Evolutionary conservation across 139 green algal species (phyloP), one percentile per base, ranked within the genome.

Genomic region (Micromonas commoda): DNA sequence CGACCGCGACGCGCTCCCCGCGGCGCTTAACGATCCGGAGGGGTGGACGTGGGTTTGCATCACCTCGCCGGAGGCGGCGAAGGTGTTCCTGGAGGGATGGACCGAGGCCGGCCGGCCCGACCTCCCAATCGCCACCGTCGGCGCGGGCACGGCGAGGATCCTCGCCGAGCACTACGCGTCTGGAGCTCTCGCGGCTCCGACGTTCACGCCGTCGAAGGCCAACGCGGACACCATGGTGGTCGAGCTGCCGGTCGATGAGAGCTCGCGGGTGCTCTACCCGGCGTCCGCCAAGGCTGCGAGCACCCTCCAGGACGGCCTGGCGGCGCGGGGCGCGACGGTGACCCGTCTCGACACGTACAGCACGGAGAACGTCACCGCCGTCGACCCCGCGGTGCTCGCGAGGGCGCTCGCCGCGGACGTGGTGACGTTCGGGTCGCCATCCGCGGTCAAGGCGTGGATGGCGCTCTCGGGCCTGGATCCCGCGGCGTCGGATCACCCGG

Each of bases 301-400:
- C 21, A 70, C 63, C 32, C 2, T 80, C 19, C n/a, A 80, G 65
- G 64, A 80, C 28, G 75, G 75, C 6, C 57, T 80, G 26, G 39
- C 26, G n/a, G 21, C 64, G 23, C 54, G 75, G 16, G 75, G 75
- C 39, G 33, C 37, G 19, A 60, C 3, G 4, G 75, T 80, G 13
- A 35, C 29, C 19, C 75, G 75, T 29, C 32, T 80, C 61, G 60
- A 80, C 63, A 80, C 75, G 57, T 80, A 80, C 63, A 73, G 23
- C 61, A 80, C 75, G 2, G 51, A 76, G 31, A 35, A 28, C 19
- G 75, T 76, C 4, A 54, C 33, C n/a, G 32, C 32, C 31, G 26
- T 76, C 21, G 29, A 34, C n/a, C 6, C 1, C 29, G 63, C 54
- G 19, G 6, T 61, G 23, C 4, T 80, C 0, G 23, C n/a, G 37